Evolutionary conservation across 2,329 filamentous ascomycete genomes (phyloP).

Genomic region (Fusarium acutatum): DNA sequence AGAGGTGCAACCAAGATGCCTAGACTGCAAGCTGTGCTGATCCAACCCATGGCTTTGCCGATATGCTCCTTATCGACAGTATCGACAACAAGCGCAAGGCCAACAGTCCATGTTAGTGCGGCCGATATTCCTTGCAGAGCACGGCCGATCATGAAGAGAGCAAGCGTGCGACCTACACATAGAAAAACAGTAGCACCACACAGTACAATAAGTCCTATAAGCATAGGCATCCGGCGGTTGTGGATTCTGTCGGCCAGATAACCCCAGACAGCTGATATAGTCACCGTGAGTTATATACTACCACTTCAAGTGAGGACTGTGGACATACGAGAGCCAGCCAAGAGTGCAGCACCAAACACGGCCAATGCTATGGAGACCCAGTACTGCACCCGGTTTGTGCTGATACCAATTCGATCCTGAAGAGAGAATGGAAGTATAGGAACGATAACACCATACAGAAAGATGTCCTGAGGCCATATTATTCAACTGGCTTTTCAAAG

Average conservation of each 20-base stretch:
- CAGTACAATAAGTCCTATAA: constrained; percentile 44
- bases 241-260: constrained; percentile 48
- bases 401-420: constrained; percentile 38
- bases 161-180: constrained; percentile 43
- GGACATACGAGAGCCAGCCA: constrained; percentile 45
- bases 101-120: constrained; percentile 49
- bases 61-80: constrained; percentile 44
- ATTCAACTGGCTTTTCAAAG: not conserved
- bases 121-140: constrained; percentile 47
- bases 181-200: constrained; percentile 44
- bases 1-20: constrained; percentile 45
- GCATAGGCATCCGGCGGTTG: constrained; percentile 46
- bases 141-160: constrained; percentile 46
- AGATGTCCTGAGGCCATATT: constrained; percentile 45
- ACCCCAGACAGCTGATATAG: constrained; percentile 46
- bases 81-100: constrained; percentile 48
- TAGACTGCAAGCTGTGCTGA: constrained; percentile 46
- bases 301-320: not conserved
- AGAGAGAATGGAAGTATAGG: constrained; percentile 47
- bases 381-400: constrained; percentile 43
- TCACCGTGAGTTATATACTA: not conserved
- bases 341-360: constrained; percentile 45
- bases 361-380: constrained; percentile 50
- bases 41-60: constrained; percentile 47
- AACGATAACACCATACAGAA: constrained; percentile 48